phyloP scores from a whole-genome alignment of 2,329 filamentous ascomycete genomes.

The Aureobasidium mangrovei region DNA sequence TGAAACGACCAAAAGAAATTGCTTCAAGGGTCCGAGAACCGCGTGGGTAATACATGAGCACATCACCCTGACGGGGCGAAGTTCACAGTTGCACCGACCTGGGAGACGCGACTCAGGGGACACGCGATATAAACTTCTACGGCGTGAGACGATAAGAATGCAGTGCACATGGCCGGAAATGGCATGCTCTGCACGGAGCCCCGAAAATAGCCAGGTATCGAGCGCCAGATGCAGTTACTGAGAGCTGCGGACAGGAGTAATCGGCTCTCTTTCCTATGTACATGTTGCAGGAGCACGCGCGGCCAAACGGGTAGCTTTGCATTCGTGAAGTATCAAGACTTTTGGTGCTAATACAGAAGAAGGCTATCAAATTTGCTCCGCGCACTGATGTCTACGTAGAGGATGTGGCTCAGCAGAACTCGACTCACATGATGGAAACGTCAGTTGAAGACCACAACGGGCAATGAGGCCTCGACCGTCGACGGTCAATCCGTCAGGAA shows the following conservation, averaged over 20 bases:
- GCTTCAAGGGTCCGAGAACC: not conserved
- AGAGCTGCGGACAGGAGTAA: not conserved
- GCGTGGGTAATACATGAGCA: not conserved
- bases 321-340: not conserved
- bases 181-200: not conserved
- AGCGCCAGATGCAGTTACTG: constrained; percentile 1
- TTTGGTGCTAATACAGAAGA: not conserved
- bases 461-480: too few species aligned
- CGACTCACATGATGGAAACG: too few species aligned
- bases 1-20: not conserved
- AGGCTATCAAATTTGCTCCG: too few species aligned
- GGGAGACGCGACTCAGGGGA: not conserved
- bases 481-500: not conserved
- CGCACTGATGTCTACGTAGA: not conserved
- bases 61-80: too few species aligned
- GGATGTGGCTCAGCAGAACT: not conserved
- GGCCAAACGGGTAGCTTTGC: not conserved
- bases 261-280: too few species aligned
- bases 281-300: not conserved
- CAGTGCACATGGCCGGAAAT: not conserved
- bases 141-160: not conserved
- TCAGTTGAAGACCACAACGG: too few species aligned
- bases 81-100: not conserved
- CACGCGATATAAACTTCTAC: not conserved
- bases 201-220: not conserved